Conservation (phyloP, 1,284 basidiomycete species). For the Psilocybe mexicana region DNA sequence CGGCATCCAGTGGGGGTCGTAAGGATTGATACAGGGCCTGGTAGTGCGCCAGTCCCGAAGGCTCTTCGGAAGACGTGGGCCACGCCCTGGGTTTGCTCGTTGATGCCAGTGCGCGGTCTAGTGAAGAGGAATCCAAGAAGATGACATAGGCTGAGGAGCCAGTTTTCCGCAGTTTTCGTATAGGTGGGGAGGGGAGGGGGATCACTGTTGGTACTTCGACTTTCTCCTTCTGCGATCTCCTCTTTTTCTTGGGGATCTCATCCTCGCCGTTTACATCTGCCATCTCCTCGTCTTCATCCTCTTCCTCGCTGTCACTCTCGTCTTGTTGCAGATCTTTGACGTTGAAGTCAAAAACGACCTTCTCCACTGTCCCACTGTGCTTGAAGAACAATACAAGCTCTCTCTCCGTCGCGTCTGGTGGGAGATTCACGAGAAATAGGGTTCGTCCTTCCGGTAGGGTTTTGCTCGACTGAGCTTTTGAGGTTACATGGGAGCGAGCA, state of each 20-base stretch:
- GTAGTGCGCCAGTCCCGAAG: slow-evolving; percentile 74
- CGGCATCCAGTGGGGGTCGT: slow-evolving; percentile 70
- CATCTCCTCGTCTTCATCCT: slow-evolving; percentile 39
- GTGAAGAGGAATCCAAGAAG: slow-evolving; percentile 76
- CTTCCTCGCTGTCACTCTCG: slow-evolving; percentile 34
- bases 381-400: slow-evolving; percentile 77
- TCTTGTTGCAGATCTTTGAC: slow-evolving; percentile 34
- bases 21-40: slow-evolving; percentile 57
- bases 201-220: slow-evolving; percentile 47
- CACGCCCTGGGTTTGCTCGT: slow-evolving; percentile 54
- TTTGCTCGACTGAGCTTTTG: slow-evolving; percentile 40
- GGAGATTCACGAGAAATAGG: slow-evolving; percentile 84
- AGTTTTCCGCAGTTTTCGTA: slow-evolving; percentile 60
- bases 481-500: slow-evolving; percentile 52
- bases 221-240: slow-evolving; percentile 37
- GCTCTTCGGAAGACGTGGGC: slow-evolving; percentile 56
- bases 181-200: slow-evolving; percentile 54
- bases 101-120: slow-evolving; percentile 60
- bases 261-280: slow-evolving; percentile 37
- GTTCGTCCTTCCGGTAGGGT: slow-evolving; percentile 69
- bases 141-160: slow-evolving; percentile 74
- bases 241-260: slow-evolving; percentile 47
- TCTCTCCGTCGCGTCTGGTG: slow-evolving; percentile 80
- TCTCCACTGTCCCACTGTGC: slow-evolving; percentile 74
- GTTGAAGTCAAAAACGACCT: slow-evolving; percentile 62